Percentiles rank a stretch among this genome's conserved stretches.
These are phyloP conservation scores for Coccomyxa sp. DNA, from an alignment of 139 green algal species.

Conservation along the genomic window DNA sequence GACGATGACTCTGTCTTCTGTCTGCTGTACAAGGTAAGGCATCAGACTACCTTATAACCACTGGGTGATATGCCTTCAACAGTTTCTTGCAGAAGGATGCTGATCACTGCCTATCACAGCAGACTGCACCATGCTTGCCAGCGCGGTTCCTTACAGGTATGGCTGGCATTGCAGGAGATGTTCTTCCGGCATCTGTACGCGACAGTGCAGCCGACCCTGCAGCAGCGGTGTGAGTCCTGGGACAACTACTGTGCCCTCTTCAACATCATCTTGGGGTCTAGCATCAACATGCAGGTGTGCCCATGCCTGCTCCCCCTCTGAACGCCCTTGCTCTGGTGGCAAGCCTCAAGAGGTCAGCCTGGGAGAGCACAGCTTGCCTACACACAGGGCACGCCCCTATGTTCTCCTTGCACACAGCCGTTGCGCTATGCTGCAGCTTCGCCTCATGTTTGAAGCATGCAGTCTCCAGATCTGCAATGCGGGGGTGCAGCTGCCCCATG, in stretches of 20 bases:
- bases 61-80: neutral
- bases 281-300: conserved; percentile 88
- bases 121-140: too few species aligned
- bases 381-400: too few species aligned
- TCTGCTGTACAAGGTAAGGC: conserved; percentile 93
- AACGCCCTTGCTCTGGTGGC: too few species aligned
- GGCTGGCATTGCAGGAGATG: conserved; percentile 73
- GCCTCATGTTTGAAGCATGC: too few species aligned
- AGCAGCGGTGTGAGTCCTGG: conserved; percentile 82
- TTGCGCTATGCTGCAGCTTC: neutral
- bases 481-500: too few species aligned
- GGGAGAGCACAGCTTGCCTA: too few species aligned
- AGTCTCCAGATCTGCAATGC: too few species aligned
- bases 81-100: neutral
- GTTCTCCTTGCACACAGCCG: too few species aligned
- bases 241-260: conserved; percentile 94
- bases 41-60: neutral
- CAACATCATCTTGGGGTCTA: conserved; percentile 82
- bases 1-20: conserved; percentile 98
- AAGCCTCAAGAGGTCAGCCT: too few species aligned
- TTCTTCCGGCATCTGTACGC: conserved; percentile 96
- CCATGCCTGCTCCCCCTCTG: too few species aligned
- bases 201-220: conserved; percentile 64
- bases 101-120: neutral
- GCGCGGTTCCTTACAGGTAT: too few species aligned